Evolutionary conservation across 75 land plant genomes (phyloP).

Genomic region (Sequoiadendron giganteum): DNA sequence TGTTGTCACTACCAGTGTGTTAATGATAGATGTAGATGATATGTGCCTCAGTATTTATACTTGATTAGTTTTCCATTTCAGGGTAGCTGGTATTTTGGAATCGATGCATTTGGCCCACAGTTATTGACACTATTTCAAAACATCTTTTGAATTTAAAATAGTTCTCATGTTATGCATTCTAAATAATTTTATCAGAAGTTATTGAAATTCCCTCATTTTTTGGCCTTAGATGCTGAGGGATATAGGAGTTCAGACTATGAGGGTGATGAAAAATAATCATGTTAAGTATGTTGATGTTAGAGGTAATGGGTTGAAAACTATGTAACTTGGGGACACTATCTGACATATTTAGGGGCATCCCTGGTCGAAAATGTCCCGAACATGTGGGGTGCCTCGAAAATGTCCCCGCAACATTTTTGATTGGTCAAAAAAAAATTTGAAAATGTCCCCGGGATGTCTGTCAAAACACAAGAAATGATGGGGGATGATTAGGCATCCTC

Average conservation of each 20-base stretch:
- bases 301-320: constrained; percentile 66
- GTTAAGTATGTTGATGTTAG: constrained; percentile 58
- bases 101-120: not conserved
- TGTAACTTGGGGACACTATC: too few relatives aligned
- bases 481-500: too few relatives aligned
- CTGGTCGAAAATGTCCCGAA: too few relatives aligned
- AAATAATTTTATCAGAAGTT: not conserved
- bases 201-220: not conserved
- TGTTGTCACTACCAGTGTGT: too few relatives aligned
- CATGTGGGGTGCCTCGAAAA: too few relatives aligned
- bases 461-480: too few relatives aligned
- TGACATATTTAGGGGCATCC: too few relatives aligned
- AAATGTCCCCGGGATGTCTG: constrained; percentile 10
- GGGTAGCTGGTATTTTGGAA: not conserved
- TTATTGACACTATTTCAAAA: not conserved
- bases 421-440: too few relatives aligned
- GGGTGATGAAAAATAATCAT: constrained; percentile 74
- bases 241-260: constrained; percentile 65
- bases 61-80: not conserved
- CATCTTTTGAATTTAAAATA: not conserved
- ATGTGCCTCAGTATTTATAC: too few relatives aligned
- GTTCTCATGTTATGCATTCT: not conserved
- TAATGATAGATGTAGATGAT: too few relatives aligned
- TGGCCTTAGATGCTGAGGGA: constrained; percentile 64
- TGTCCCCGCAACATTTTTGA: too few relatives aligned